These are phyloP conservation scores for Pestalotiopsis sp. DNA, from an alignment of 2,329 filamentous ascomycete species.

Conservation along the genomic window DNA sequence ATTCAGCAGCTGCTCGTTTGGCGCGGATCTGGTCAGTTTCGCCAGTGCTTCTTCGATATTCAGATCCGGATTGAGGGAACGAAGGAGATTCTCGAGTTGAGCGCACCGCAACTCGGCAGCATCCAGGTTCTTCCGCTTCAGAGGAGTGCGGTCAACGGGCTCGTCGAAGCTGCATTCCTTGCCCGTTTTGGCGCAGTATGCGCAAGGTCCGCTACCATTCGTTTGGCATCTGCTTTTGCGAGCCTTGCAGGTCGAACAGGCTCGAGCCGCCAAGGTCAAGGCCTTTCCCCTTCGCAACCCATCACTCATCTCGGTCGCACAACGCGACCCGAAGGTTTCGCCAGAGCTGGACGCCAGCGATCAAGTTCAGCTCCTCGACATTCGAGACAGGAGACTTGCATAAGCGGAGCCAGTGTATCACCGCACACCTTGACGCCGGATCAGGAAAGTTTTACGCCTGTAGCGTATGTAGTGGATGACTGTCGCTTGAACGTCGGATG, in stretches of 20 bases:
- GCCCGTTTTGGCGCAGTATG: conserved; percentile 31
- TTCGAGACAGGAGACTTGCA: too few species aligned
- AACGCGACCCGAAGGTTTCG: background rate
- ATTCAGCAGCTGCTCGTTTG: background rate
- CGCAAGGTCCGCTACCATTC: conserved; percentile 22
- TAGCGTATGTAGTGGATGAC: too few species aligned
- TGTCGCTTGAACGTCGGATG: too few species aligned
- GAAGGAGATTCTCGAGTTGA: conserved; percentile 30
- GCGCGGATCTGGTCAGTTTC: background rate
- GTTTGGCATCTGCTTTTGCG: conserved; percentile 25
- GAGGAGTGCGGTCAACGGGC: conserved; percentile 34
- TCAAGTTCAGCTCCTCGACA: too few species aligned
- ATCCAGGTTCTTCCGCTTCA: conserved; percentile 38
- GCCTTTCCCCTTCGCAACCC: background rate
- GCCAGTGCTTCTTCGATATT: conserved; percentile 25
- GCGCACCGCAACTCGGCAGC: conserved; percentile 30
- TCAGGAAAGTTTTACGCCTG: too few species aligned
- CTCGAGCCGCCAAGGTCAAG: conserved; percentile 1
- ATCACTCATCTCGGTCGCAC: background rate
- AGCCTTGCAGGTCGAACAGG: conserved; percentile 24
- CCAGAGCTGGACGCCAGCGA: too few species aligned
- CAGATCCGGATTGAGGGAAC: conserved; percentile 28
- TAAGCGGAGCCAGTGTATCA: too few species aligned
- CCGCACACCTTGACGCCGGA: too few species aligned
- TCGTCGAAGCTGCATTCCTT: conserved; percentile 35